phyloP scores from a whole-genome alignment of 73 alveolate species.

The Paramecium octaurelia region DNA sequence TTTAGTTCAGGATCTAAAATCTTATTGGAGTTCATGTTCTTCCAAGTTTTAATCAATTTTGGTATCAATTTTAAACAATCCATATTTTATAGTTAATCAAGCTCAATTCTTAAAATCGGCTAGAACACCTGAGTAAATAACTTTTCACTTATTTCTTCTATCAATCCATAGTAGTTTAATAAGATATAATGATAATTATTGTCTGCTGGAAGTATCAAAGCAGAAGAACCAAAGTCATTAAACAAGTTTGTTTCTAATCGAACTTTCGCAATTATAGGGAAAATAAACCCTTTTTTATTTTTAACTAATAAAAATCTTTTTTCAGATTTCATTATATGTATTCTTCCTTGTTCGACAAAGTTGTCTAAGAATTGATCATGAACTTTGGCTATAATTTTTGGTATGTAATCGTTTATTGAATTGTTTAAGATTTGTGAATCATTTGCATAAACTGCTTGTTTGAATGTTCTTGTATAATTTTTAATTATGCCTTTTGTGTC shows the following conservation, averaged over 20 bases:
- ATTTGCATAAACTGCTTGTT: not conserved
- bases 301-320: not conserved
- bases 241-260: not conserved
- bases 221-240: slow-evolving; percentile 24
- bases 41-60: not conserved
- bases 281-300: not conserved
- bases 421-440: not conserved
- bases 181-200: not conserved
- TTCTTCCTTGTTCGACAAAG: slow-evolving; percentile 38
- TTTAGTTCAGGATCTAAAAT: not conserved
- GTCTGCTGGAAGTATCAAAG: not conserved
- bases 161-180: not conserved
- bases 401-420: not conserved
- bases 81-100: not conserved
- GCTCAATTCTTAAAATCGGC: not conserved
- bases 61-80: slow-evolving; percentile 30
- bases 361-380: slow-evolving; percentile 12
- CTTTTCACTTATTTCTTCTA: slow-evolving; percentile 16
- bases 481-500: not conserved
- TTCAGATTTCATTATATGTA: not conserved
- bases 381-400: not conserved
- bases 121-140: not conserved
- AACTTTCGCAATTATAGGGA: not conserved
- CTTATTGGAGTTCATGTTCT: not conserved
- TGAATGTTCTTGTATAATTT: not conserved